Evolutionary conservation across 257 asterid genomes (phyloP).

Genomic region (Penstemon newberryi): DNA sequence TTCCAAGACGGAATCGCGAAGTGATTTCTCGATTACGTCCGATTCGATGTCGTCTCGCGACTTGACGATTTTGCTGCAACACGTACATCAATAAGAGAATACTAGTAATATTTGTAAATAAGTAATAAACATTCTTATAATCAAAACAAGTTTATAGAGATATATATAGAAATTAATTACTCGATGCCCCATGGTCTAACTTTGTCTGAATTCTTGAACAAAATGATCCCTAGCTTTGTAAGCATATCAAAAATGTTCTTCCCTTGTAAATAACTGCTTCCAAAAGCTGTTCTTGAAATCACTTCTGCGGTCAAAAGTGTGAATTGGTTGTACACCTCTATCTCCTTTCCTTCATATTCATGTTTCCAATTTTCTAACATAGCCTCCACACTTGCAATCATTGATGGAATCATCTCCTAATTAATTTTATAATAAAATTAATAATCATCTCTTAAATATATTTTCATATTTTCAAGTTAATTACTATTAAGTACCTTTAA

Average conservation of each 20-base stretch:
- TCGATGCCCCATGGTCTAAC: slow-evolving; percentile 32
- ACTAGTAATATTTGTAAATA: background rate
- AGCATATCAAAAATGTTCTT: slow-evolving; percentile 55
- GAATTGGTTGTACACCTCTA: slow-evolving; percentile 45
- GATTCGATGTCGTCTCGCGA: slow-evolving; percentile 42
- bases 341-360: slow-evolving; percentile 37
- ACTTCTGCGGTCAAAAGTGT: slow-evolving; percentile 47
- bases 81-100: slow-evolving; percentile 1
- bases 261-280: slow-evolving; percentile 67
- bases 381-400: slow-evolving; percentile 51
- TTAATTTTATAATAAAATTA: background rate
- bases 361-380: slow-evolving; percentile 54
- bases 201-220: slow-evolving; percentile 28
- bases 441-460: background rate
- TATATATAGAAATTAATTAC: slow-evolving; percentile 23
- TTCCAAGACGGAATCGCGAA: slow-evolving; percentile 30
- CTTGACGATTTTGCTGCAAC: slow-evolving; percentile 37
- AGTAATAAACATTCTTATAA: too few relatives aligned
- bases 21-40: slow-evolving; percentile 43
- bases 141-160: too few relatives aligned
- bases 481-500: slow-evolving; percentile 39
- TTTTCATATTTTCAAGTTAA: background rate
- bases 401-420: slow-evolving; percentile 57
- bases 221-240: slow-evolving; percentile 31
- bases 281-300: slow-evolving; percentile 68